Conservation (phyloP, 148 eudicot genomes). For the Vaccinium corymbosum region DNA sequence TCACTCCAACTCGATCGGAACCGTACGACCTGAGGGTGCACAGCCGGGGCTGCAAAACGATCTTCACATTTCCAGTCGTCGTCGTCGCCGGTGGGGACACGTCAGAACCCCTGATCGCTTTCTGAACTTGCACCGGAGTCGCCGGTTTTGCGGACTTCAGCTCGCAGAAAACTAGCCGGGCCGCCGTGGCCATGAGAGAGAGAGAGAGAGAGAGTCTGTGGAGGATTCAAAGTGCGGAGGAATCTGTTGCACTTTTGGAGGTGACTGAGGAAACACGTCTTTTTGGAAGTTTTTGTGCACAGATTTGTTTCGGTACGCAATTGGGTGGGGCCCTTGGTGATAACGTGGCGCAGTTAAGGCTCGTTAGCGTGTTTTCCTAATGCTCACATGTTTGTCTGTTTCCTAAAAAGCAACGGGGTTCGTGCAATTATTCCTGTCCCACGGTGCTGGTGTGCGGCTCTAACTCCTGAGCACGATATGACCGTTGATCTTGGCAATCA, state of each 20-base stretch:
- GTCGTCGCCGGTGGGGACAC: background rate
- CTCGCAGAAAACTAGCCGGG: slow-evolving; percentile 42
- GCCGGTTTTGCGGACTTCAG: slow-evolving; percentile 34
- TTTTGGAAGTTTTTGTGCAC: background rate
- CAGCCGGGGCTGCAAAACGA: slow-evolving; percentile 63
- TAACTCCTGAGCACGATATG: no score
- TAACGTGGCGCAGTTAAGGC: background rate
- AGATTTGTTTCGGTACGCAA: background rate
- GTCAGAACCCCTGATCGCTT: slow-evolving; percentile 18
- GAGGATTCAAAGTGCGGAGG: slow-evolving; percentile 1
- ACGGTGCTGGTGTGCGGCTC: no score
- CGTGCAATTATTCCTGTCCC: no score
- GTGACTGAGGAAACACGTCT: slow-evolving; percentile 26
- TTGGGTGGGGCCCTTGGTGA: background rate
- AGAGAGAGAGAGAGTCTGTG: slow-evolving; percentile 7
- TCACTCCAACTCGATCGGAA: slow-evolving; percentile 45
- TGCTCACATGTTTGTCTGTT: background rate
- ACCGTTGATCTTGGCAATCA: no score
- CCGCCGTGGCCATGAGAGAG: slow-evolving; percentile 26
- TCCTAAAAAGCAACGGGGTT: background rate
- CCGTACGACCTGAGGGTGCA: slow-evolving; percentile 76
- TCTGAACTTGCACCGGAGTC: slow-evolving; percentile 26
- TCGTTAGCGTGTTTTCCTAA: background rate
- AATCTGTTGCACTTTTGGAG: background rate
- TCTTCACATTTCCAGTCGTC: slow-evolving; percentile 43